Evolutionary conservation across 140 eudicot genomes (phyloP), one percentile per base, ranked within the genome.

Genomic region (Cichorium intybus): DNA sequence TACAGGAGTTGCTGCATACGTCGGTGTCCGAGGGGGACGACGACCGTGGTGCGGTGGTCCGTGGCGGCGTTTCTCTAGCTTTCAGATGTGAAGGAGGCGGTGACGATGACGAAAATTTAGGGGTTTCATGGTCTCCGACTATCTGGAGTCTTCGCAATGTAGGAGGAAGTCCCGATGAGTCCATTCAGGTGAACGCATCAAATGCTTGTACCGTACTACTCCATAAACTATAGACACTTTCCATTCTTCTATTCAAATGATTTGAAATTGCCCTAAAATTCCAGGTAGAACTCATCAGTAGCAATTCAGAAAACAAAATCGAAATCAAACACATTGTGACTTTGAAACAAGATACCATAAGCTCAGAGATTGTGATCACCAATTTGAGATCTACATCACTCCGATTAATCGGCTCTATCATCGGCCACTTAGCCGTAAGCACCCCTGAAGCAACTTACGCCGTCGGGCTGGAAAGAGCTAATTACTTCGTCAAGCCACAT

Each of bases 361-460:
- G 68, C 78, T 87, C 98, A 28, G 89, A 85, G 70, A 24, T 88
- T 24, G 56, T 70, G 60, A 43, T 91, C 27, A 70, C 65, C 8
- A 92, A 85, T 76, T 56, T 78, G 39, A 77, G 76, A 45, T 15
- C 78, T 37, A 66, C 86, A 56, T 10, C 85, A 16, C 69, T 88
- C 16, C 69, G 56, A 55, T 26, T 92, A 39, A 72, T 17, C 68
- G 98, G 98, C 8, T 81, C 90, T 12, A 57, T 85, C 56, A 37
- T 92, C 14, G 80, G 92, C 62, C 98, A 92, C 73, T 64, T 92
- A 62, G 83, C 82, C 12, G 82, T 85, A 31, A 92, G 98, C 85
- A 88, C 96, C 21, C 98, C 98, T 0, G 98, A 92, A 60, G 96
- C 96, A 50, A 61, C 87, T 18, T 85, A 77, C 35, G 95, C 96